A percentile compares a stretch with the other conserved stretches of the same genome.
Evolutionary conservation across 495 filamentous ascomycete species (phyloP).

Genomic region (Terfezia boudieri): DNA sequence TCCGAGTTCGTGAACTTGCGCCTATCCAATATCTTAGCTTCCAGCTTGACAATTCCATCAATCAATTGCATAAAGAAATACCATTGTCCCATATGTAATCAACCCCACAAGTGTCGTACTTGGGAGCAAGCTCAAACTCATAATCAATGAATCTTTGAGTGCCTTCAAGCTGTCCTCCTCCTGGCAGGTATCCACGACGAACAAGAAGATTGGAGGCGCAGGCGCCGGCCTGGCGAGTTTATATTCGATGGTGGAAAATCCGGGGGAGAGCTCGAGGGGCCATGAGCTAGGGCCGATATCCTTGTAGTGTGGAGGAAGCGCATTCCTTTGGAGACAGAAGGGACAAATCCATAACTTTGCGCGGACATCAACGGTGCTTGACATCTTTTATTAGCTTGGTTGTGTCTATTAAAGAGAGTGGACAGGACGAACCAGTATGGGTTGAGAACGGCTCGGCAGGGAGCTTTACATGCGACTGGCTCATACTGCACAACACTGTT

Average conservation of each 20-base stretch:
- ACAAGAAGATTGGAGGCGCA: slow-evolving; percentile 88
- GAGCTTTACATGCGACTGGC: slow-evolving; percentile 89
- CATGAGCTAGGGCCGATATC: slow-evolving; percentile 91
- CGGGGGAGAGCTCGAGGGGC: slow-evolving; percentile 81
- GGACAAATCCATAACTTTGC: slow-evolving; percentile 96
- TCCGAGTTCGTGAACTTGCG: slow-evolving; percentile 94
- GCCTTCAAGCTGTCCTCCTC: slow-evolving; percentile 94
- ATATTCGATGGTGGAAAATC: slow-evolving; percentile 95
- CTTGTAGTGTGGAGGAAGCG: slow-evolving; percentile 92
- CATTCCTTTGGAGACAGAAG: slow-evolving; percentile 90
- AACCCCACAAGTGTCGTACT: slow-evolving; percentile 85
- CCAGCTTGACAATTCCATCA: neutral
- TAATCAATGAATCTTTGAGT: slow-evolving; percentile 84
- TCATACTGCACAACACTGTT: slow-evolving; percentile 84
- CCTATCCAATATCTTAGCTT: slow-evolving; percentile 25
- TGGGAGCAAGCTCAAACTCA: slow-evolving; percentile 88
- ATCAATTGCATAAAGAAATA: slow-evolving; percentile 18
- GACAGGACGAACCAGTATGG: slow-evolving; percentile 60
- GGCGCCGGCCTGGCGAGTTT: slow-evolving; percentile 77
- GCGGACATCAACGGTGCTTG: slow-evolving; percentile 81
- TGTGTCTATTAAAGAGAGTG: neutral
- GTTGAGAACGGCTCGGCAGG: slow-evolving; percentile 89
- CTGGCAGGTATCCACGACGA: slow-evolving; percentile 96
- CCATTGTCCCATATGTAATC: slow-evolving; percentile 95
- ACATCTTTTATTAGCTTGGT: slow-evolving; percentile 8